Percentiles rank a stretch among this genome's conserved stretches.
phyloP scores from a whole-genome alignment of 2,329 filamentous ascomycete species.

The Thelonectria olida region DNA sequence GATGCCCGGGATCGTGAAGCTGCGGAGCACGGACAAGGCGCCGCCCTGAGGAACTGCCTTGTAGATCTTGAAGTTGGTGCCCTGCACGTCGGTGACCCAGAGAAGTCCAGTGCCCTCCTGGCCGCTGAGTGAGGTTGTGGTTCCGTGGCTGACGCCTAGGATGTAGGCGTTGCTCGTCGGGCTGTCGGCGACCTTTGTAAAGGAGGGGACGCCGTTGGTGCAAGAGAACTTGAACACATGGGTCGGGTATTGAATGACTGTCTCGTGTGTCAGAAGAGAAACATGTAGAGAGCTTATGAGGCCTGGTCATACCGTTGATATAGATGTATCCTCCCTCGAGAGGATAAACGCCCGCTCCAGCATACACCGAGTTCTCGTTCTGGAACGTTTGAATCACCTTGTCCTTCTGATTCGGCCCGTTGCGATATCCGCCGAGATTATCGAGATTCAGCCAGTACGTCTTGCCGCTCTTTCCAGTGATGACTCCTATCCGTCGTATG shows the following conservation, averaged over 20 bases:
- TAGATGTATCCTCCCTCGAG: slow-evolving; percentile 60
- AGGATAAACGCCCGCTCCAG: slow-evolving; percentile 58
- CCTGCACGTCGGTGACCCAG: slow-evolving; percentile 66
- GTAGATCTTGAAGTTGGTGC: slow-evolving; percentile 61
- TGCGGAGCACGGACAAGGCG: slow-evolving; percentile 56
- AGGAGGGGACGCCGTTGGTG: slow-evolving; percentile 58
- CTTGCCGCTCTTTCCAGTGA: slow-evolving; percentile 61
- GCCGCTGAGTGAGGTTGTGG: slow-evolving; percentile 63
- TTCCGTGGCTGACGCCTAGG: slow-evolving; percentile 66
- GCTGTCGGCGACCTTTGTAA: slow-evolving; percentile 62
- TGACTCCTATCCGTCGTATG: slow-evolving; percentile 57
- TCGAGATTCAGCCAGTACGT: slow-evolving; percentile 55
- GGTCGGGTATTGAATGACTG: slow-evolving; percentile 61
- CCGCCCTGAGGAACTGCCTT: slow-evolving; percentile 60
- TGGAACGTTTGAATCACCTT: slow-evolving; percentile 56
- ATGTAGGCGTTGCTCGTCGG: slow-evolving; percentile 60
- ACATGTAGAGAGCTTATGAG: neutral
- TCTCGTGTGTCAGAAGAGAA: neutral
- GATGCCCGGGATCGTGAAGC: slow-evolving; percentile 60
- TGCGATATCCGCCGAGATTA: slow-evolving; percentile 52
- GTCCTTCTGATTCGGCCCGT: slow-evolving; percentile 48
- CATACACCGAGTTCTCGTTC: slow-evolving; percentile 56
- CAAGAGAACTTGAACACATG: slow-evolving; percentile 68
- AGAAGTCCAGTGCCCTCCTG: slow-evolving; percentile 64
- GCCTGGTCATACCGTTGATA: slow-evolving; percentile 45